Base-by-base conservation (phyloP, 2,329 filamentous ascomycete species). In the Penicillium sp. region DNA sequence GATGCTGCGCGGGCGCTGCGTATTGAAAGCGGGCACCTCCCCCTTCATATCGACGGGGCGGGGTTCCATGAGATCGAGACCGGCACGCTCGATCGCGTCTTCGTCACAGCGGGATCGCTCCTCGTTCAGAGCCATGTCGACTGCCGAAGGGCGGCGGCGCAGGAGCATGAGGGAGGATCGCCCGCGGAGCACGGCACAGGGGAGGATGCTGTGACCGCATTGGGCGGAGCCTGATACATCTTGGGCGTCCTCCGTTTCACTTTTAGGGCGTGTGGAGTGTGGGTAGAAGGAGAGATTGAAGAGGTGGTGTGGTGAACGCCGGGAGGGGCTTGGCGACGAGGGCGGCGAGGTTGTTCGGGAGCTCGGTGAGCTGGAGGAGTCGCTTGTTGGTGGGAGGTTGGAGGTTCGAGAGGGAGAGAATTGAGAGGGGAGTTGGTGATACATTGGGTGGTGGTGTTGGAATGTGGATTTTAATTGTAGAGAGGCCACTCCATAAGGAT, bases 61-160 rank as follows among this genome's bases (percentile, higher is more conserved):
- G 1, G 75, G 75, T 60, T 78, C 75, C 64, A 78, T 66, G 18
- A 78, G 61, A 20, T 67, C 69, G 35, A 78, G 51, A 0, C 75
- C 74, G 44, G 71, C 61, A 10, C 72, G 59, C 54, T 76, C 73
- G 54, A 73, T 63, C 0, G 64, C 50, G 44, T 77, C 69, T 30
- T 61, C 67, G 18, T 66, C 64, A 42, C 71, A 72, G 2, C 74
- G 70, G 18, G 62, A 69, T 1, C 67, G 70, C 60, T 77, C 75
- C 44, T 74, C 73, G 38, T 69, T 72, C 31, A 78, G 62, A 2
- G 70, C 72, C 45, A 76, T 58, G 52, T 78, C 75, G 13, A 76
- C 69, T 9, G 71, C 67, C 5, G 75, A 77, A 2, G 73, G 73
- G 14, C 73, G 68, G 24, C 70, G 70, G 27, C 74, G 72, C 6